Evolutionary conservation across 495 filamentous ascomycete species (phyloP).

Genomic region (Trichoderma orchidacearum): DNA sequence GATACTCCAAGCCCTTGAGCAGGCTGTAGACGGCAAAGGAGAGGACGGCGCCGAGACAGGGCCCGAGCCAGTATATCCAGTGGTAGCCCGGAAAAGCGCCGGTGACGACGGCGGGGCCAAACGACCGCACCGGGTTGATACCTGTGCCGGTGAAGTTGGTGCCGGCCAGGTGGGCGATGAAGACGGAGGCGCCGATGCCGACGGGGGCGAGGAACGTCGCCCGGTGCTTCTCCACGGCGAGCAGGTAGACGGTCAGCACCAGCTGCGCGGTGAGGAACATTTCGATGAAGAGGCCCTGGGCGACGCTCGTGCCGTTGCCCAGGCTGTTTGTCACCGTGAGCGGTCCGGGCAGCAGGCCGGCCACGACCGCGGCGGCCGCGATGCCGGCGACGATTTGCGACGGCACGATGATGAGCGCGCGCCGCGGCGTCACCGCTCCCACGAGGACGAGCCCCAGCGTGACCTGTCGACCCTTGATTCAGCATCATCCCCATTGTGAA

Average conservation of each 20-base stretch:
- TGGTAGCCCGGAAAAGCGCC: slow-evolving; percentile 48
- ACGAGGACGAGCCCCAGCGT: slow-evolving; percentile 44
- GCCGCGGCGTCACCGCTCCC: slow-evolving; percentile 35
- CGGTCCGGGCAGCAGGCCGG: slow-evolving; percentile 45
- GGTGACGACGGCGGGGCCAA: slow-evolving; percentile 44
- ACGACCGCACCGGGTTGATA: slow-evolving; percentile 45
- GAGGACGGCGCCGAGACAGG: slow-evolving; percentile 39
- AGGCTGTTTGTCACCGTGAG: slow-evolving; percentile 49
- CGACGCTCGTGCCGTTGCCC: slow-evolving; percentile 37
- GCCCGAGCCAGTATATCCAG: slow-evolving; percentile 60
- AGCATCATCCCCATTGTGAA: slow-evolving; percentile 38
- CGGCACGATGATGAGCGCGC: slow-evolving; percentile 35
- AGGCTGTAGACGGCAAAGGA: slow-evolving; percentile 56
- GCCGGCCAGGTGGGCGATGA: slow-evolving; percentile 54
- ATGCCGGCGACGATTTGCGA: slow-evolving; percentile 47
- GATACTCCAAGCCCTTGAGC: slow-evolving; percentile 55
- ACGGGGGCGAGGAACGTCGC: slow-evolving; percentile 67
- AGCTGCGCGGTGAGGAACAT: slow-evolving; percentile 68
- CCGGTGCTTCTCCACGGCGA: slow-evolving; percentile 74
- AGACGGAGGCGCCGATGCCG: slow-evolving; percentile 61
- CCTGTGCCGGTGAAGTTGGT: slow-evolving; percentile 44
- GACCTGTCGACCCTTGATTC: slow-evolving; percentile 39
- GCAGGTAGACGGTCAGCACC: slow-evolving; percentile 67
- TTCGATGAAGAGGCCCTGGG: slow-evolving; percentile 63
- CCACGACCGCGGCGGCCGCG: slow-evolving; percentile 42